phyloP scores from a whole-genome alignment of 345 rosid species.

The Lepidium aucheri region DNA sequence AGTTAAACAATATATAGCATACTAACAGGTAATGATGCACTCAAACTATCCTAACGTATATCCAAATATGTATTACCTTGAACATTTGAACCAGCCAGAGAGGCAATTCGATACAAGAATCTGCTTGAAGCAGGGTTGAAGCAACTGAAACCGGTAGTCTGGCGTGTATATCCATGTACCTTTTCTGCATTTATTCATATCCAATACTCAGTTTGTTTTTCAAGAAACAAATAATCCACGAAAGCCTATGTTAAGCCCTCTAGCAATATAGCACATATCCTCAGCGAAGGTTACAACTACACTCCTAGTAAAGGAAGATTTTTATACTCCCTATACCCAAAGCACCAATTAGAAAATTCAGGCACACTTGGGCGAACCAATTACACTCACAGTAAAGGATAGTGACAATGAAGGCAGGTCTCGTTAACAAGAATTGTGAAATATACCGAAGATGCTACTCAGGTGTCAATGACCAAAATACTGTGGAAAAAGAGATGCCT shows the following conservation, averaged over 20 bases:
- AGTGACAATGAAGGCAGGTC: background rate
- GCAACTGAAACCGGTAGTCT: constrained; percentile 85
- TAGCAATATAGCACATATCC: background rate
- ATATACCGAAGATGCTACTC: background rate
- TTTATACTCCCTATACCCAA: background rate
- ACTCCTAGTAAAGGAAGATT: background rate
- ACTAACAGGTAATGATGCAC: background rate
- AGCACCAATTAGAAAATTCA: background rate
- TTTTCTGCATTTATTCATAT: constrained; percentile 45
- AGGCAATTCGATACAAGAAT: constrained; percentile 79
- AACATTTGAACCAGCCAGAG: constrained; percentile 90
- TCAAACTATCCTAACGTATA: background rate
- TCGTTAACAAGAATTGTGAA: background rate
- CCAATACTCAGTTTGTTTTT: background rate
- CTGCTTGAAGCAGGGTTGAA: constrained; percentile 81
- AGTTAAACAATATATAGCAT: background rate
- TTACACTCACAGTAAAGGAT: background rate
- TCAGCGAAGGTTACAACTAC: background rate
- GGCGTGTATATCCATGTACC: constrained; percentile 59
- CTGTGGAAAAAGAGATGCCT: background rate
- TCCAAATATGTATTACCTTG: constrained; percentile 53
- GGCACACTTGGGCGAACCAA: background rate
- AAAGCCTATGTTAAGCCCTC: background rate
- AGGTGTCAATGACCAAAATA: background rate
- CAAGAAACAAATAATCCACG: background rate